Base-by-base conservation (phyloP, 2,329 filamentous ascomycete genomes). In the Claviceps spartinae region DNA sequence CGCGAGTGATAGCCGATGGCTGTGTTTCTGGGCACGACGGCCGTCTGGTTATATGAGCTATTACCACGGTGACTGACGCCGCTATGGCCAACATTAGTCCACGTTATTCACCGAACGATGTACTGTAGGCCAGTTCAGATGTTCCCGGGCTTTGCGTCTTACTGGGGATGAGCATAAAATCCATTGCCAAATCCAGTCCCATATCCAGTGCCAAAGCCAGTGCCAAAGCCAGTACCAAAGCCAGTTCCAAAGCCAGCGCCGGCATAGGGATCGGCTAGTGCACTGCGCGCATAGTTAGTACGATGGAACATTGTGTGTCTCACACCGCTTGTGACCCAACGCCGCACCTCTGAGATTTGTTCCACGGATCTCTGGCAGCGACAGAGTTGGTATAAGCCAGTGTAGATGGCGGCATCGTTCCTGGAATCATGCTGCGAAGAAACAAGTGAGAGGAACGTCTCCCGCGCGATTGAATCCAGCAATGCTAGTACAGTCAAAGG, bases 311-410 rank as follows among this genome's bases (percentile, higher is more conserved):
- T 54, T 62, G 66, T 36, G 18, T 47, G 66, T 36, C 30, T 47
- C 36, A 41, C 43, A 24, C 46, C 26, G 36, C 20, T 5, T 26
- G 26, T 46, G 24, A 24, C 45, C 45, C 24, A 24, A 45, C 43
- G 18, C 20, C 73, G 71, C 72, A 79, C 76, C 74, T 79, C 67
- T 72, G 73, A 58, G 71, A 67, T 57, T 72, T 62, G 57, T 71
- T 70, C 75, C 75, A 78, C 53, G 72, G 69, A 59, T 72, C 69
- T 63, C 69, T 70, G 55, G 72, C 65, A 63, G 70, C 68, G 60
- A 66, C 65, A 58, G 73, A 62, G 56, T 64, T 67, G 62, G 69
- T 71, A 65, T 75, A 76, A 56, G 69, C 66, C 67, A 72, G 68
- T 51, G 74, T 70, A 60, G 70, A 67, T 57, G 73, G 71, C 45